Base-by-base conservation (phyloP, 2,329 filamentous ascomycete species). In the Huntiella savannae region DNA sequence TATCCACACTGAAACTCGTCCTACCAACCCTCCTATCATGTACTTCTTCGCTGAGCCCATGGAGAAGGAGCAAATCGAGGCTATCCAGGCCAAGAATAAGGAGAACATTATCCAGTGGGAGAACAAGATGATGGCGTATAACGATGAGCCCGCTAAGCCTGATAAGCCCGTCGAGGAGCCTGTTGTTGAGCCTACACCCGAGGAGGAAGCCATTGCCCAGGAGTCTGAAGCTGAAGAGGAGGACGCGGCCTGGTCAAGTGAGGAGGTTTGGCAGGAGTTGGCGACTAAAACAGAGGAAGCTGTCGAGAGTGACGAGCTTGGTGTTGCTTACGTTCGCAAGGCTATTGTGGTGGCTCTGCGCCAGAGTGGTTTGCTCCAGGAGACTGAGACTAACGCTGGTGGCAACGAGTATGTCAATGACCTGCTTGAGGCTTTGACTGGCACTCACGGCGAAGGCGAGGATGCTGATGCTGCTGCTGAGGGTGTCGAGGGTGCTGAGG, bases 21-120 rank as follows among this genome's bases (percentile, higher is more conserved):
- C 65, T 1, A 68, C 67, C 5, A 60, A 60, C 7, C 60, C 67
- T 3, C 72, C 80, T 0, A 77, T 80, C 54, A 87, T 94, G 74
- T 88, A 93, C 57, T 75, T 96, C 45, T 93, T 94, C 57, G 87
- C 79, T 11, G 81, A 93, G 59, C 87, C 91, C 3, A 77, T 96
- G 45, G 73, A 72, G 0, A 71, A 82, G 4, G 70, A 77, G 4
- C 69, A 84, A 45, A 83, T 92, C 51, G 65, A 79, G 13, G 60
- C 63, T 10, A 82, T 91, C n/a, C 88, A 96, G 58, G 71, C 67
- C 16, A 68, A 68, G 11, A 77, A 73, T 49, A 73, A 75, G 52
- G 72, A 67, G 13, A 71, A 73, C 33, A 70, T 86, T 16, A 75
- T 80, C 41, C 71, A 71, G 10, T 83, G 83, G 53, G 80, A 92